Evolutionary conservation across 805 yeast species (phyloP), one percentile per base, ranked within the genome.

Genomic region (Wickerhamomyces silvicola): DNA sequence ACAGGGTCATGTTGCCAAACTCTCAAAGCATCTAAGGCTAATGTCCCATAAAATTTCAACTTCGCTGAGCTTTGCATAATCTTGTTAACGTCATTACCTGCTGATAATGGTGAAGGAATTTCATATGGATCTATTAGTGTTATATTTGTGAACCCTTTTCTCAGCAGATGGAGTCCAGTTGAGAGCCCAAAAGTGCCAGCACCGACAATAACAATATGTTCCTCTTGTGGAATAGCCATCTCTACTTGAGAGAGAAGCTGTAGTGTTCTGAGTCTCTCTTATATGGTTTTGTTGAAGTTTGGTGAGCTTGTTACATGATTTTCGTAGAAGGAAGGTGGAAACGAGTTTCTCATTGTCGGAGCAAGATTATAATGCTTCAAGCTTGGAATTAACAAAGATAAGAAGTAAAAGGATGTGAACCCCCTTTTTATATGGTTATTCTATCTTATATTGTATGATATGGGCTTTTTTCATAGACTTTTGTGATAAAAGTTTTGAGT

Each of bases 161-260:
- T 46, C 1, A 54, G 40, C 7, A 66, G 45, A 24, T 59, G 56
- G 3, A 65, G 39, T 3, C 62, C 66, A 0, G 70, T 62, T 4
- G 68, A 63, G 6, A 66, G 51, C 5, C 71, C 72, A 43, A 62
- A 64, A 1, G 66, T 62, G 2, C 70, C 70, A 19, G 66, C 64
- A 4, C 71, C 71, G n/a, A 65, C 48, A 16, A 61, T 51, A 4
- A 62, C 42, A 13, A 57, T 40, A n/a, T 31, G 32, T 12, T 30
- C 25, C 11, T 40, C 18, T 6, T 11, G n/a, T n/a, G n/a, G n/a
- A n/a, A n/a, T n/a, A n/a, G n/a, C n/a, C n/a, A n/a, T n/a, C n/a
- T n/a, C n/a, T n/a, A n/a, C n/a, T n/a, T n/a, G n/a, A n/a, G n/a
- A n/a, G n/a, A n/a, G n/a, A n/a, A n/a, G n/a, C n/a, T n/a, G n/a